These are phyloP conservation scores for Orychophragmus violaceus DNA, from an alignment of 345 rosid genomes.

Conservation along the genomic window DNA sequence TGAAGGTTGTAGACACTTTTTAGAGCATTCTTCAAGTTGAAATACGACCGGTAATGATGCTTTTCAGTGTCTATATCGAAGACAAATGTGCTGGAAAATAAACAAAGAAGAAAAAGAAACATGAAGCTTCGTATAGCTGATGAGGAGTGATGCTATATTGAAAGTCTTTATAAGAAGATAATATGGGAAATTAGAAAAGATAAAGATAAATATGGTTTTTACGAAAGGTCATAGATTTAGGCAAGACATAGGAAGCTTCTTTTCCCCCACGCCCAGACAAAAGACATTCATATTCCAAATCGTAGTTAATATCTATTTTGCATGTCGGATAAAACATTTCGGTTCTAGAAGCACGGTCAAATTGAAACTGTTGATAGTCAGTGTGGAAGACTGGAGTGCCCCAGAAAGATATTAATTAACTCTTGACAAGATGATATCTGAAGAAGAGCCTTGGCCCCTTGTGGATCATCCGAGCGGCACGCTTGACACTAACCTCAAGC, in stretches of 20 bases:
- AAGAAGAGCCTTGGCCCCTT: too few relatives aligned
- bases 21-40: too few relatives aligned
- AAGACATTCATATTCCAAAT: background rate
- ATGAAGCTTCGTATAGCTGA: slow-evolving; percentile 15
- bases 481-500: too few relatives aligned
- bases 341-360: too few relatives aligned
- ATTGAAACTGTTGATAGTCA: too few relatives aligned
- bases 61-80: background rate
- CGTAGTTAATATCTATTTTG: background rate
- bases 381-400: too few relatives aligned
- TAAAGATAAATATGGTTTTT: background rate
- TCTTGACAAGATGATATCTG: too few relatives aligned
- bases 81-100: background rate
- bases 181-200: background rate
- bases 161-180: background rate
- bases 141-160: background rate
- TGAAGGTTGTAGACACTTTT: background rate
- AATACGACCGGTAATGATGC: too few relatives aligned
- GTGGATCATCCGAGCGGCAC: too few relatives aligned
- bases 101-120: too few relatives aligned
- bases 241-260: slow-evolving; percentile 8
- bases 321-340: background rate
- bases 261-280: background rate
- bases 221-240: slow-evolving; percentile 6
- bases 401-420: too few relatives aligned